Percentiles rank a stretch among this genome's conserved stretches.
Conservation (phyloP, 2,329 filamentous ascomycete genomes). For the Aspergillus sp. region DNA sequence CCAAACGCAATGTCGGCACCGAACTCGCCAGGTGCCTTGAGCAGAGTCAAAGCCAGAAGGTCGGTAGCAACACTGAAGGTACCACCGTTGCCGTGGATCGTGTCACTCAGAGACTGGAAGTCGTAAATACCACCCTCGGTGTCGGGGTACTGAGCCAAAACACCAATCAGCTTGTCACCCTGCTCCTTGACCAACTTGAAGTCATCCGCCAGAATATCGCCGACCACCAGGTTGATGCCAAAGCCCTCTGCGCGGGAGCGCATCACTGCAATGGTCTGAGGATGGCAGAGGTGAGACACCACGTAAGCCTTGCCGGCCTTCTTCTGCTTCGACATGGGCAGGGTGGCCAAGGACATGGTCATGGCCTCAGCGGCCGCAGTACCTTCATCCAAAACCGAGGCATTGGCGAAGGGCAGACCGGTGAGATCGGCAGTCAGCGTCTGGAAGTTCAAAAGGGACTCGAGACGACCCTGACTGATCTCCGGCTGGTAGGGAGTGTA, state of each 20-base stretch:
- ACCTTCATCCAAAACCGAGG: slow-evolving; percentile 85
- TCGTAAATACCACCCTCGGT: slow-evolving; percentile 79
- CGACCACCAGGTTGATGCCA: slow-evolving; percentile 73
- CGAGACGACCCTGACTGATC: slow-evolving; percentile 90
- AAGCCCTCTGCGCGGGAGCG: slow-evolving; percentile 87
- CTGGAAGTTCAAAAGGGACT: slow-evolving; percentile 94
- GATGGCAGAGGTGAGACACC: slow-evolving; percentile 79
- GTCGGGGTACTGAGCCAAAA: slow-evolving; percentile 93
- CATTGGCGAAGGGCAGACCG: slow-evolving; percentile 83
- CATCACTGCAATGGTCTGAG: slow-evolving; percentile 82
- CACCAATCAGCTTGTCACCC: slow-evolving; percentile 81
- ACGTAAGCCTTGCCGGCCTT: slow-evolving; percentile 76
- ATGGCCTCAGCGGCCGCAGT: slow-evolving; percentile 94
- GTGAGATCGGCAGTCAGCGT: slow-evolving; percentile 89
- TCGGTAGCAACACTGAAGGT: slow-evolving; percentile 89
- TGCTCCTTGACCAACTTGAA: slow-evolving; percentile 69
- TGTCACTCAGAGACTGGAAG: slow-evolving; percentile 71
- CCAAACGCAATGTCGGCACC: slow-evolving; percentile 95
- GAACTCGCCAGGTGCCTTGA: slow-evolving; percentile 90
- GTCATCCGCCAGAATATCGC: slow-evolving; percentile 69
- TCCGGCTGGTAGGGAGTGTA: slow-evolving; percentile 97
- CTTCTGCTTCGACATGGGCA: slow-evolving; percentile 72
- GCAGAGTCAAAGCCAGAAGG: slow-evolving; percentile 78
- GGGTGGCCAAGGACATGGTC: slow-evolving; percentile 82
- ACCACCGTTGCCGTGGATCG: slow-evolving; percentile 74